Conservation (phyloP, 345 rosid species). For the Barbarea vulgaris region DNA sequence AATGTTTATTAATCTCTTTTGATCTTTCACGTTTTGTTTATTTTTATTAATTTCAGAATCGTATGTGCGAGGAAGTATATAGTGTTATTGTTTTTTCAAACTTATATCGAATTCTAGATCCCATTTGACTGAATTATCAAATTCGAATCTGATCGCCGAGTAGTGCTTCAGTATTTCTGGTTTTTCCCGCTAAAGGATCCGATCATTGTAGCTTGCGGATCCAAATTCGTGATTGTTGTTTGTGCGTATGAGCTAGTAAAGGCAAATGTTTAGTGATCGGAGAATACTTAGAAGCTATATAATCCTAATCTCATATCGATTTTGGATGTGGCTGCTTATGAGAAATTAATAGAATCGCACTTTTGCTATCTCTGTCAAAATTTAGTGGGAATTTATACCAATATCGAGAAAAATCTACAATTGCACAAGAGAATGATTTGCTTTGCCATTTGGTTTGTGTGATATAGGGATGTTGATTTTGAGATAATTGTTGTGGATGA, state of each 20-base stretch:
- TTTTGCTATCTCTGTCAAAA: neutral
- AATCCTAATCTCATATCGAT: neutral
- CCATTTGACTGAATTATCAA: neutral
- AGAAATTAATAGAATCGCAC: neutral
- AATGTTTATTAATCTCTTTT: neutral
- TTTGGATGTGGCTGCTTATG: neutral
- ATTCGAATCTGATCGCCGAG: conserved; percentile 23
- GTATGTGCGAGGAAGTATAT: neutral
- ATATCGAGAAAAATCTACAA: neutral
- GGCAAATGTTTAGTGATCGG: neutral
- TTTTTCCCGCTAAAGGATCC: neutral
- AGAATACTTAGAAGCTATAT: conserved; percentile 12
- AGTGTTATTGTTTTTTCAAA: neutral
- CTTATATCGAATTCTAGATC: conserved; percentile 26
- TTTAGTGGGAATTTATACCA: neutral
- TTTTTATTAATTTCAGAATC: neutral
- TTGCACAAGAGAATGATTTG: conserved; percentile 1
- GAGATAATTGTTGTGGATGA: conserved; percentile 94
- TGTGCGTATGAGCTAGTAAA: conserved; percentile 17
- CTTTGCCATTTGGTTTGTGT: neutral
- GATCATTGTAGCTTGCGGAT: conserved; percentile 15
- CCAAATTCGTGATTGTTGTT: conserved; percentile 17
- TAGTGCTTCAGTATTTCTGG: neutral
- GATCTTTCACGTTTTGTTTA: neutral
- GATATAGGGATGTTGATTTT: conserved; percentile 70